Percentiles rank a stretch among this genome's conserved stretches.
Conservation (phyloP, 106 monocot species). For the Dioscorea zingiberensis region DNA sequence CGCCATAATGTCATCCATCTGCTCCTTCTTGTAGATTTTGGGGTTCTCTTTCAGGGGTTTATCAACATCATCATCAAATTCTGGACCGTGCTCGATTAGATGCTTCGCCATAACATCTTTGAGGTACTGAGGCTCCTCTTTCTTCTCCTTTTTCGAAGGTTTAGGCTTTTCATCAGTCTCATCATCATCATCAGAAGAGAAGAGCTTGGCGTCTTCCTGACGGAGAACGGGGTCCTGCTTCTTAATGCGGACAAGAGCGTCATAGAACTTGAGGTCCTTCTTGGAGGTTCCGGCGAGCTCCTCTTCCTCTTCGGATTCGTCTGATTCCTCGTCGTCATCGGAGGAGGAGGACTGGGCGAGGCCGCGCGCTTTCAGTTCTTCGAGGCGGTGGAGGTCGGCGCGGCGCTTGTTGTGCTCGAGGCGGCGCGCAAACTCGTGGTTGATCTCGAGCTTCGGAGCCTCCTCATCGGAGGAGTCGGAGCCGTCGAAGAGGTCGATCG, state of each 20-base stretch:
- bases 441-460: slow-evolving; percentile 55
- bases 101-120: slow-evolving; percentile 76
- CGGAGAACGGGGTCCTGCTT: slow-evolving; percentile 48
- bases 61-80: slow-evolving; percentile 21
- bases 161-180: slow-evolving; percentile 14
- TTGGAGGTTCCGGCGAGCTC: slow-evolving; percentile 20
- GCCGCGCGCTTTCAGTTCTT: slow-evolving; percentile 67
- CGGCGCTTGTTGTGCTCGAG: slow-evolving; percentile 95
- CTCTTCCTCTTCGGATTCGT: slow-evolving; percentile 24
- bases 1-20: slow-evolving; percentile 46
- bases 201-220: slow-evolving; percentile 52
- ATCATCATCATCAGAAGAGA: slow-evolving; percentile 31
- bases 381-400: slow-evolving; percentile 54
- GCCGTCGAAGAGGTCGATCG: slow-evolving; percentile 27
- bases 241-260: slow-evolving; percentile 56
- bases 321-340: slow-evolving; percentile 25
- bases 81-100: slow-evolving; percentile 77
- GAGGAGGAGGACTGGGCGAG: slow-evolving; percentile 24
- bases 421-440: slow-evolving; percentile 66
- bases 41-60: slow-evolving; percentile 15
- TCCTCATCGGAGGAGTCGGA: slow-evolving; percentile 24
- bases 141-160: slow-evolving; percentile 21
- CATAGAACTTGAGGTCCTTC: slow-evolving; percentile 47
- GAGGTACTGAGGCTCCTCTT: slow-evolving; percentile 76
- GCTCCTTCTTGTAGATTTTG: slow-evolving; percentile 64